These are phyloP conservation scores for Neofusicoccum sp. DNA, from an alignment of 2,329 filamentous ascomycete genomes.

Conservation along the genomic window DNA sequence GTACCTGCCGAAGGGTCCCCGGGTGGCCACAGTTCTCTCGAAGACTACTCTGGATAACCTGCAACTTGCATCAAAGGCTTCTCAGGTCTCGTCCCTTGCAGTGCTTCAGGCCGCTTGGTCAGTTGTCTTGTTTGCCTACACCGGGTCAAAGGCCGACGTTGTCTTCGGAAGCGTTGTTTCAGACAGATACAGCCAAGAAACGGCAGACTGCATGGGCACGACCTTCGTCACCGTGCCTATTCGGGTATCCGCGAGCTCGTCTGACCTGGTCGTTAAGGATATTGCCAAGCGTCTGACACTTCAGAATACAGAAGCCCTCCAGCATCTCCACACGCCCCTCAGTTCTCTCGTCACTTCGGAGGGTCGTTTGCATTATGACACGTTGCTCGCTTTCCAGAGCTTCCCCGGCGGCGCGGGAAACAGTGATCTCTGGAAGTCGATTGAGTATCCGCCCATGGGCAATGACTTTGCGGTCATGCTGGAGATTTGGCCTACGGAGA, in stretches of 20 bases:
- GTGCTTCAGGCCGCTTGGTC: slow-evolving; percentile 19
- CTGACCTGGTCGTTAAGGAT: background rate
- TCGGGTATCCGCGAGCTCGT: slow-evolving; percentile 3
- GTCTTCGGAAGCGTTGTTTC: slow-evolving; percentile 20
- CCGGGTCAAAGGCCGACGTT: slow-evolving; percentile 14
- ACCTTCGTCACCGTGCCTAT: slow-evolving; percentile 20
- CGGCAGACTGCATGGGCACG: slow-evolving; percentile 15
- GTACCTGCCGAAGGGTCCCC: slow-evolving; percentile 2
- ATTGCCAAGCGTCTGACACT: slow-evolving; percentile 15
- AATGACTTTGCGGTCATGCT: slow-evolving; percentile 38
- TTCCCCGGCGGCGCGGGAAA: slow-evolving; percentile 4
- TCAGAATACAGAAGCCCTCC: slow-evolving; percentile 16
- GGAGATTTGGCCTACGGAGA: slow-evolving; percentile 31
- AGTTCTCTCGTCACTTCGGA: slow-evolving; percentile 18
- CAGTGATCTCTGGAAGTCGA: slow-evolving; percentile 15
- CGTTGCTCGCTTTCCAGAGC: slow-evolving; percentile 18
- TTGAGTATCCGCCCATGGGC: slow-evolving; percentile 32
- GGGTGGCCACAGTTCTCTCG: slow-evolving; percentile 1
- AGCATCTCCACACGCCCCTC: slow-evolving; percentile 17
- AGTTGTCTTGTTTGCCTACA: slow-evolving; percentile 16
- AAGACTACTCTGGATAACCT: slow-evolving; percentile 2
- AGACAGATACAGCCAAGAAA: slow-evolving; percentile 19
- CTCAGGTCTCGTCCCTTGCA: slow-evolving; percentile 16
- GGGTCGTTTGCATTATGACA: slow-evolving; percentile 18
- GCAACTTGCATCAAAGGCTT: slow-evolving; percentile 12